phyloP scores from a whole-genome alignment of 768 basidiomycete species.

The Podaxis sp. region DNA sequence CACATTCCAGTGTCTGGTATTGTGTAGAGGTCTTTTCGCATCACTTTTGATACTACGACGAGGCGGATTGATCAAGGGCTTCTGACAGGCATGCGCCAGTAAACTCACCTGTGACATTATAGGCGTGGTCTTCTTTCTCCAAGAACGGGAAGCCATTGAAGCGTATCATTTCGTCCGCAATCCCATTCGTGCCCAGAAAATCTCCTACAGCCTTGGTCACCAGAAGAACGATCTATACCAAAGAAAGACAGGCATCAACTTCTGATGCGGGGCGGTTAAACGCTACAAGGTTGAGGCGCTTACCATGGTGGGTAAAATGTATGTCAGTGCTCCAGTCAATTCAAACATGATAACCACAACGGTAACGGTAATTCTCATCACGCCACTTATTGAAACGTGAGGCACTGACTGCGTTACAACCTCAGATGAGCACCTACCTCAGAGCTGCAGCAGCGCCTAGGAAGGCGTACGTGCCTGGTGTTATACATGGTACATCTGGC shows the following conservation, averaged over 20 bases:
- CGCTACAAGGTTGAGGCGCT: constrained; percentile 19
- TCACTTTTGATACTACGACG: constrained; percentile 77
- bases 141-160: constrained; percentile 98
- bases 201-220: constrained; percentile 98
- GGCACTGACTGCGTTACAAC: neutral
- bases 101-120: constrained; percentile 80
- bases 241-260: constrained; percentile 16
- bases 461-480: constrained; percentile 97
- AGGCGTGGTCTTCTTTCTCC: constrained; percentile 93
- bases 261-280: neutral
- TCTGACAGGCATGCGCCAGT: constrained; percentile 3
- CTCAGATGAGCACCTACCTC: constrained; percentile 48
- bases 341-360: constrained; percentile 99
- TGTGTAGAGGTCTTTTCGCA: constrained; percentile 78
- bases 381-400: constrained; percentile 62
- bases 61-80: constrained; percentile 1
- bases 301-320: constrained; percentile 98
- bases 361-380: constrained; percentile 96
- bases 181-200: constrained; percentile 88
- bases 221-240: constrained; percentile 81
- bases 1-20: constrained; percentile 75
- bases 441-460: constrained; percentile 95
- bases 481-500: constrained; percentile 94
- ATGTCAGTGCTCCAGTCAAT: constrained; percentile 93
- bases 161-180: constrained; percentile 95